Evolutionary conservation across 345 rosid genomes (phyloP), one percentile per base, ranked within the genome.

Genomic region (Eucalyptus urophylla): DNA sequence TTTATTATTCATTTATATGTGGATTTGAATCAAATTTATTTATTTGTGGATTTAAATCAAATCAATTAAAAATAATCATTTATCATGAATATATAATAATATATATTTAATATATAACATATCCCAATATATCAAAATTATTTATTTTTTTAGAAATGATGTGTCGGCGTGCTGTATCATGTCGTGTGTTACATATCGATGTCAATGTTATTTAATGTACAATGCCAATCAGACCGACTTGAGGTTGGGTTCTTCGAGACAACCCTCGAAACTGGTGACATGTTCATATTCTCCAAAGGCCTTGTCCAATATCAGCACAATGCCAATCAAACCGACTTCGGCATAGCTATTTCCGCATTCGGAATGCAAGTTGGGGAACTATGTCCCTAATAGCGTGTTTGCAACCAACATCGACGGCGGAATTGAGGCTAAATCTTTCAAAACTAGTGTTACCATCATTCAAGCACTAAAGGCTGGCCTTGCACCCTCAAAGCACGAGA

Each of bases 371-470:
- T 37, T 80, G 89, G 3, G 91, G 91, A 81, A 91, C 89, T 5
- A 87, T 89, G 25, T 90, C 80, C 91, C 93, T 7, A 2, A 22
- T 4, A 86, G 49, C 6, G 49, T 86, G 80, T 90, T 90, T 19
- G 31, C 85, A 6, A 83, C 88, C 8, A 89, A 88, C n/a, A 87
- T 90, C 37, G 87, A 91, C 22, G 76, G 86, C 43, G 47, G 6
- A 12, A 31, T 90, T 17, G n/a, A 90, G 87, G 90, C 89, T 31
- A 90, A 65, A 65, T 89, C 93, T 17, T 91, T 91, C 87, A 91
- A 91, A 50, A 89, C 90, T 5, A 87, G 86, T 40, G 87, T 90
- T 24, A 49, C 56, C 25, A 80, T 87, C 49, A 65, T 31, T n/a
- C 76, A 14, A n/a, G 40, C 76, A n/a, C 76, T n/a, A n/a, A 80